phyloP scores from a whole-genome alignment of 345 rosid species.

The Populus pruinosa region DNA sequence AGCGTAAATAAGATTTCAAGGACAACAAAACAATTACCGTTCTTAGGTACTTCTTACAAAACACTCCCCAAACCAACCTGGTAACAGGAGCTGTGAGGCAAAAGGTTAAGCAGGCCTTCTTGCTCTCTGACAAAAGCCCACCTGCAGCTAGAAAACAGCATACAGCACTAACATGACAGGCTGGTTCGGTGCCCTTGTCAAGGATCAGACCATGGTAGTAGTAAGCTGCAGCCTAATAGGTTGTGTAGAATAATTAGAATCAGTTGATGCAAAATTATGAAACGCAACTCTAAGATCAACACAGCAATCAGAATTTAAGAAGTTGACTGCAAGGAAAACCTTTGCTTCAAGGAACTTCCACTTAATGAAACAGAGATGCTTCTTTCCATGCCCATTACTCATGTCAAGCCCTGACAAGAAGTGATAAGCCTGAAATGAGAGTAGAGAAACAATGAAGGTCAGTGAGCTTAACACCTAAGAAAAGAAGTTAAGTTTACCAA shows the following conservation, averaged over 20 bases:
- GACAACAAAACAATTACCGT: not conserved
- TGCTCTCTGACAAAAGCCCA: conserved; percentile 73
- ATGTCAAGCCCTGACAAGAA: conserved; percentile 58
- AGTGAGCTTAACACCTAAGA: too few relatives aligned
- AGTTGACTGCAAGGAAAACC: conserved; percentile 33
- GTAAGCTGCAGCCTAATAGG: conserved; percentile 76
- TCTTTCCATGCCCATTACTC: conserved; percentile 52
- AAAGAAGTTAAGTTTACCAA: too few relatives aligned
- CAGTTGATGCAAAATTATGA: not conserved
- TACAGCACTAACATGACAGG: conserved; percentile 60
- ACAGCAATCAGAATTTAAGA: not conserved
- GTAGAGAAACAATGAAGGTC: too few relatives aligned
- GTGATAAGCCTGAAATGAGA: conserved; percentile 53
- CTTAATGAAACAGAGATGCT: conserved; percentile 72
- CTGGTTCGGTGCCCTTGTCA: conserved; percentile 79
- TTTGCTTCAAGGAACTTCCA: conserved; percentile 94
- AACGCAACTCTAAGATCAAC: not conserved
- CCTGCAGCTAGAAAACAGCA: conserved; percentile 87
- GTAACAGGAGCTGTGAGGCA: conserved; percentile 72
- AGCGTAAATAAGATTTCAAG: not conserved
- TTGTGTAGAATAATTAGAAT: conserved; percentile 1
- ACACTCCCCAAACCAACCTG: conserved; percentile 46
- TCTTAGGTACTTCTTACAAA: not conserved
- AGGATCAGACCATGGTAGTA: conserved; percentile 87
- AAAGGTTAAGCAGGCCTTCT: conserved; percentile 78